Percentiles rank a stretch among this genome's conserved stretches.
Evolutionary conservation across 768 basidiomycete genomes (phyloP).

Genomic region (Amanita jacksonii): DNA sequence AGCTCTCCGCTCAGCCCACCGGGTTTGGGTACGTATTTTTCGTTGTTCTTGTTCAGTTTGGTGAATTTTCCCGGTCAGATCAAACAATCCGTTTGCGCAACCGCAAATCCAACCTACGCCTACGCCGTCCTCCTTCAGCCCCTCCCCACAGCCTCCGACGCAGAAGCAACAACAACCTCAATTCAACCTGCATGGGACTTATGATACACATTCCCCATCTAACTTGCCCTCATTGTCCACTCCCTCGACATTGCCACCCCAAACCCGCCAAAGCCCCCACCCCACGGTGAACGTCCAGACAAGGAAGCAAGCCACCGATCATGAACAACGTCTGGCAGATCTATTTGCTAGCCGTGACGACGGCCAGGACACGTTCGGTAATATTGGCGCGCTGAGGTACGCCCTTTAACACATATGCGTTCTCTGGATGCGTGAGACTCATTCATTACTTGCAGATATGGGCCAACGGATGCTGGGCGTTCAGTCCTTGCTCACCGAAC

Average conservation of each 20-base stretch:
- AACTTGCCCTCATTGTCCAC: slow-evolving; percentile 33
- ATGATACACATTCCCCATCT: slow-evolving; percentile 41
- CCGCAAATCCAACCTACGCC: slow-evolving; percentile 24
- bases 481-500: slow-evolving; percentile 34
- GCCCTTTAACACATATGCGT: too few relatives aligned
- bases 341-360: slow-evolving; percentile 86
- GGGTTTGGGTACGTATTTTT: slow-evolving; percentile 57
- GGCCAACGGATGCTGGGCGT: slow-evolving; percentile 46
- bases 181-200: slow-evolving; percentile 67
- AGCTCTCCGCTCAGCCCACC: slow-evolving; percentile 51
- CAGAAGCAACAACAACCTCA: slow-evolving; percentile 30
- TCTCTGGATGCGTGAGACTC: too few relatives aligned
- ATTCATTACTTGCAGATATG: slow-evolving; percentile 48
- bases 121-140: slow-evolving; percentile 19
- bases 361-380: slow-evolving; percentile 94
- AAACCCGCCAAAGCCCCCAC: slow-evolving; percentile 22
- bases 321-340: slow-evolving; percentile 71
- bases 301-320: slow-evolving; percentile 34
- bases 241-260: slow-evolving; percentile 18
- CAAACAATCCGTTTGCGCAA: slow-evolving; percentile 93
- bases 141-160: slow-evolving; percentile 14
- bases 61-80: slow-evolving; percentile 34
- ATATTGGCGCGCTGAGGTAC: slow-evolving; percentile 65
- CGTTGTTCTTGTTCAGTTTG: slow-evolving; percentile 12
- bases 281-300: slow-evolving; percentile 29